Evolutionary conservation across 768 basidiomycete genomes (phyloP), one percentile per base, ranked within the genome.

Genomic region (Candolleomyces aberdarensis): DNA sequence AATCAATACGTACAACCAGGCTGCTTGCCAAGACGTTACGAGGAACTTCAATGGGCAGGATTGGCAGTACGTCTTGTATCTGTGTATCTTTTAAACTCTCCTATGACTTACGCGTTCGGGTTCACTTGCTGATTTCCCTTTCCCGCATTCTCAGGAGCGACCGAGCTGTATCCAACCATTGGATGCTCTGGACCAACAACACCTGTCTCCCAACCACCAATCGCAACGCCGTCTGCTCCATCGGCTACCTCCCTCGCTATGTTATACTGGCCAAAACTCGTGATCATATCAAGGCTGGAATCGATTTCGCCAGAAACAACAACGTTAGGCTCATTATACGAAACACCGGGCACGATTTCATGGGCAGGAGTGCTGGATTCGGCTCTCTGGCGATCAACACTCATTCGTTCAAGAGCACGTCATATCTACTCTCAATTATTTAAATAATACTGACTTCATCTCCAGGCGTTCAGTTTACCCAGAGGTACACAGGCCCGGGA

Each of bases 331-430:
- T 70, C 29, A 59, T 70, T n/a, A 62, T 70, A 10, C 65, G 67
- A 44, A 70, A 68, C 54, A 67, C 67, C 0, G 69, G 69, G 17
- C 69, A 70, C 43, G 69, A 63, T 47, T 67, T 65, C 58, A 66
- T 70, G 64, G 65, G 65, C 17, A 61, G 65, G 49, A 68, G 67
- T 5, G 65, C 66, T 17, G 69, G 69, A 13, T 67, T 57, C 43
- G 65, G 69, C 9, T 53, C 65, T 11, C 52, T 70, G 22, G 64
- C 64, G 1, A 62, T 70, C 56, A 65, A 66, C 53, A 70, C 62
- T 39, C 66, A 67, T 46, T 59, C 62, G 26, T 61, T 61, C 55
- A 61, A 61, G 40, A 49, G 60, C 56, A 43, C 17, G 60, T 39
- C 1, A 1, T 11, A 1, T 5, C 36, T 36, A 7, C 8, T 36